Base-by-base conservation (phyloP, 495 filamentous ascomycete species). In the Hypoxylon lenormandii region DNA sequence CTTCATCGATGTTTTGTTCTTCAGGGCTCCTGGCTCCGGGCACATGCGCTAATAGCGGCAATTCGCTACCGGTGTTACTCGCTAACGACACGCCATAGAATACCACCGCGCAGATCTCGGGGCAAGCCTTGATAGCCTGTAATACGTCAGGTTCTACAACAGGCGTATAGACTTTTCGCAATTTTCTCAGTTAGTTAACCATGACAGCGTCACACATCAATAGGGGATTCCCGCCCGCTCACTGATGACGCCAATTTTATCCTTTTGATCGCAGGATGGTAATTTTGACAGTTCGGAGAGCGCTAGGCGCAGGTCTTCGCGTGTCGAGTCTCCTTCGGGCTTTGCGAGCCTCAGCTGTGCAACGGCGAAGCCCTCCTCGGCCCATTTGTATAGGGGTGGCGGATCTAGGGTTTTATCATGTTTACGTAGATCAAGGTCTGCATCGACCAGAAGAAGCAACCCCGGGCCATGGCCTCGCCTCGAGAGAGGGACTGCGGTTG, bases 281-380 rank as follows among this genome's bases (percentile, higher is more conserved):
- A 77, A 36, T 26, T 48, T 53, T 22, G 66, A 51, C 33, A 83
- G 51, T 46, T 67, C 72, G 0, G 52, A 65, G 1, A 75, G 12
- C 0, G 75, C 72, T 33, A 10, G 42, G 50, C 72, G 30, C 12
- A 69, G 63, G 51, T 64, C 53, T 50, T 60, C 64, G 3, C 18
- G 21, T 54, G 61, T 40, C 10, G 47, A 38, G 3, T 60, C 65
- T 40, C 45, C 4, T 11, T 50, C 18, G 46, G 67, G 43, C 16
- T 52, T 54, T 0, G 37, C 37, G 2, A 52, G 30, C 7, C 50
- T 62, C 0, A 86, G 63, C 64, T 84, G 80, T 0, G 75, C 82
- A 2, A 86, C 83, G 1, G 83, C 79, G 55, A 82, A 87, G 5
- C 86, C 82, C 74, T 88, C 85, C 70, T 88, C 85, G 3, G 85